Conservation (phyloP, 495 filamentous ascomycete species). For the Lichenothelia convexa region DNA sequence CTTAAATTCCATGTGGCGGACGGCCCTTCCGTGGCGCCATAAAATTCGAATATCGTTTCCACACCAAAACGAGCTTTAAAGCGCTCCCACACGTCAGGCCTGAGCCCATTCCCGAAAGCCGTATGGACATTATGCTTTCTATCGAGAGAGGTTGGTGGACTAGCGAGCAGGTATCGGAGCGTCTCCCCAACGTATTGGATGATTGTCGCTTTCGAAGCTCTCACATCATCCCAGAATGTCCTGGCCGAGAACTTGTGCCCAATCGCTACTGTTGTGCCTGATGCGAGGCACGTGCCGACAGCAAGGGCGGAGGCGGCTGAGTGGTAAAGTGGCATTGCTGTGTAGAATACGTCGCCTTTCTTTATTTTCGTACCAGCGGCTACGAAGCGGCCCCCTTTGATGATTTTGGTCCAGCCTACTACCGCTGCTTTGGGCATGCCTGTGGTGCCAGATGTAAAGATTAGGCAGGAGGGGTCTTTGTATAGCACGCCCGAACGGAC, state of each 20-base stretch:
- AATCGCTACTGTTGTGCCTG: slow-evolving; percentile 43
- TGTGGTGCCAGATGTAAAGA: slow-evolving; percentile 80
- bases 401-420: slow-evolving; percentile 56
- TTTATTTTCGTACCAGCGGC: slow-evolving; percentile 37
- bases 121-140: slow-evolving; percentile 10
- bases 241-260: slow-evolving; percentile 29
- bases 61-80: slow-evolving; percentile 21
- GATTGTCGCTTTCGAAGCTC: slow-evolving; percentile 13
- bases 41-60: slow-evolving; percentile 19
- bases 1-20: slow-evolving; percentile 36
- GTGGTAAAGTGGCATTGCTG: slow-evolving; percentile 35
- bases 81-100: slow-evolving; percentile 22
- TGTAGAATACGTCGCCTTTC: slow-evolving; percentile 65
- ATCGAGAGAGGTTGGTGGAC: slow-evolving; percentile 9
- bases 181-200: slow-evolving; percentile 25
- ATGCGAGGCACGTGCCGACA: slow-evolving; percentile 26
- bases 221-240: slow-evolving; percentile 22
- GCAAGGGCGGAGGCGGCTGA: slow-evolving; percentile 31
- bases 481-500: slow-evolving; percentile 31
- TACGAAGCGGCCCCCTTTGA: slow-evolving; percentile 34
- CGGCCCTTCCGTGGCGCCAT: slow-evolving; percentile 19
- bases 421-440: slow-evolving; percentile 84
- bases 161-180: slow-evolving; percentile 15
- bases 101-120: slow-evolving; percentile 21
- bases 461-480: slow-evolving; percentile 50